Percentiles rank a stretch among this genome's conserved stretches.
Evolutionary conservation across 108 stramenopile genomes (phyloP).

Genomic region (Bacterosira constricta): DNA sequence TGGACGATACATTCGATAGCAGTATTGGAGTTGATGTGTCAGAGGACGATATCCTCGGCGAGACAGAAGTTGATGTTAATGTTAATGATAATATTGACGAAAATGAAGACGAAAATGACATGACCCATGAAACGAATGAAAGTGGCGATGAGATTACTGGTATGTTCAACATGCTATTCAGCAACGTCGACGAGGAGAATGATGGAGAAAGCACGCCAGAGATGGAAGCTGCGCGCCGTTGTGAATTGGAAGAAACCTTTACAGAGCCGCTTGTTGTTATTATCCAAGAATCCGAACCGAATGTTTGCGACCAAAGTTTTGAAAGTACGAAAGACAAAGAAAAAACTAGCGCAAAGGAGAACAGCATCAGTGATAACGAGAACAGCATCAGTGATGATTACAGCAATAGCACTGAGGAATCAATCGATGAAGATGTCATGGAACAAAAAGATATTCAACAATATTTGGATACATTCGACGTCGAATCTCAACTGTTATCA

Average conservation of each 20-base stretch:
- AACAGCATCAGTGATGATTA: neutral
- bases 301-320: no score
- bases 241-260: constrained; percentile 14
- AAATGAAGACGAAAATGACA: constrained; percentile 11
- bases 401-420: constrained; percentile 4
- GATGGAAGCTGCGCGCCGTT: constrained; percentile 4
- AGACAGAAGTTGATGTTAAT: neutral
- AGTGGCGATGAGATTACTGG: neutral
- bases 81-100: neutral
- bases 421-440: neutral
- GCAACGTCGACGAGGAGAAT: neutral
- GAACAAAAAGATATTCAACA: constrained; percentile 12
- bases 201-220: neutral
- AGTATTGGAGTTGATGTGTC: neutral
- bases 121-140: constrained; percentile 9
- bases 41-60: neutral
- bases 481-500: constrained; percentile 50
- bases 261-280: constrained; percentile 3
- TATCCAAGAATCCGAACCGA: neutral
- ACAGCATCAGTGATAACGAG: constrained; percentile 6
- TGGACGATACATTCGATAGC: neutral
- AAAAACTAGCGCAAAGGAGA: neutral
- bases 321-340: no score
- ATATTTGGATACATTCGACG: constrained; percentile 39
- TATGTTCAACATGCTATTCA: neutral